These are phyloP conservation scores for Pichia occidentalis DNA, from an alignment of 805 yeast species.

Conservation along the genomic window DNA sequence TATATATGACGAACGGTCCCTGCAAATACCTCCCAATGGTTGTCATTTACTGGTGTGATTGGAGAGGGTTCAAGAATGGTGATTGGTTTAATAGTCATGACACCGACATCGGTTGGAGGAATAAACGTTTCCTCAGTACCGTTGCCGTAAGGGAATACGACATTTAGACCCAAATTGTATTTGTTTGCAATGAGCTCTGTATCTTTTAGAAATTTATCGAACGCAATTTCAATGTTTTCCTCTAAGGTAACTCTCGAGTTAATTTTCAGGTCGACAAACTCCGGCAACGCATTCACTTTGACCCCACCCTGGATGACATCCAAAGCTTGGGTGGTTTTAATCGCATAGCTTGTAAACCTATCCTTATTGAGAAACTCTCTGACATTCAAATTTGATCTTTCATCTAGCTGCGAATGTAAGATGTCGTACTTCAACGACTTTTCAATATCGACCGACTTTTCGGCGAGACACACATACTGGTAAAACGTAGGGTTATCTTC, in stretches of 20 bases:
- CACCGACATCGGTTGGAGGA: conserved; percentile 25
- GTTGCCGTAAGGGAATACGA: conserved; percentile 7
- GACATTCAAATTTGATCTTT: conserved; percentile 33
- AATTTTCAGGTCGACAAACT: conserved; percentile 36
- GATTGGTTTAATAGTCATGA: conserved; percentile 15
- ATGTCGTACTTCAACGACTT: conserved; percentile 31
- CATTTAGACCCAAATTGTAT: conserved; percentile 29
- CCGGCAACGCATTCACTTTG: conserved; percentile 47
- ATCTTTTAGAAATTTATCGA: conserved; percentile 30
- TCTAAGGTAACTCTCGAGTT: conserved; percentile 45
- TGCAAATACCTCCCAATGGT: conserved; percentile 37
- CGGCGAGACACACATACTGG: conserved; percentile 42
- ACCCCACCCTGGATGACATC: conserved; percentile 43
- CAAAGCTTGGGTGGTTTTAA: conserved; percentile 43
- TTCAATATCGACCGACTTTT: conserved; percentile 34
- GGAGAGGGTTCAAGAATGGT: conserved; percentile 39
- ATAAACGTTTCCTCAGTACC: conserved; percentile 20
- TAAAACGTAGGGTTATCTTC: conserved; percentile 38
- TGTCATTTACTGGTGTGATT: conserved; percentile 52
- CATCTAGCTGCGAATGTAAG: conserved; percentile 33
- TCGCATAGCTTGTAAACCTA: conserved; percentile 29
- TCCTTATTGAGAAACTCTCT: conserved; percentile 30
- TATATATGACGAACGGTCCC: conserved; percentile 41
- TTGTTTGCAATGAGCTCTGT: conserved; percentile 30
- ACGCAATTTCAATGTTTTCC: conserved; percentile 31